Conservation (phyloP, 805 yeast species). For the Wickerhamomyces tratensis region DNA sequence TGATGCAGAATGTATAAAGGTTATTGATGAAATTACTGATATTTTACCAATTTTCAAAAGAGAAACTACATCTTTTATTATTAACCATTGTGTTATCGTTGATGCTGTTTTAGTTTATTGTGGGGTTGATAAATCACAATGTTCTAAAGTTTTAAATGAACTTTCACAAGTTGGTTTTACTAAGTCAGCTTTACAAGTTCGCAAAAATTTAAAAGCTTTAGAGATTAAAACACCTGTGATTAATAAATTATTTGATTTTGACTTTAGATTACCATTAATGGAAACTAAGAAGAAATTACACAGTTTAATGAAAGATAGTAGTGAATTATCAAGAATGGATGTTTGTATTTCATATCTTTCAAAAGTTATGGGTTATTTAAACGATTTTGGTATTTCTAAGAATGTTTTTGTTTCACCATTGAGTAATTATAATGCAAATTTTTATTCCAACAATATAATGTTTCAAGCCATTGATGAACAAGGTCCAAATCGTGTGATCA, state of each 20-base stretch:
- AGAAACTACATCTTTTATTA: slow-evolving; percentile 44
- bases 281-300: slow-evolving; percentile 49
- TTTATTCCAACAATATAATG: slow-evolving; percentile 77
- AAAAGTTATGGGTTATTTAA: slow-evolving; percentile 44
- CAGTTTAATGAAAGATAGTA: slow-evolving; percentile 68
- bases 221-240: background rate
- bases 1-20: slow-evolving; percentile 86
- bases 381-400: slow-evolving; percentile 48
- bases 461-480: slow-evolving; percentile 76
- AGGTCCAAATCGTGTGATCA: slow-evolving; percentile 32
- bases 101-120: slow-evolving; percentile 75
- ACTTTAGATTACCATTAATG: background rate
- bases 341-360: slow-evolving; percentile 52
- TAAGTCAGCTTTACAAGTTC: slow-evolving; percentile 49
- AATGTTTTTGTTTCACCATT: slow-evolving; percentile 67
- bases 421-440: slow-evolving; percentile 72
- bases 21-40: slow-evolving; percentile 62
- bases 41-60: slow-evolving; percentile 59
- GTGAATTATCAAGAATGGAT: slow-evolving; percentile 49
- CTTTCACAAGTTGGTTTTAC: slow-evolving; percentile 73
- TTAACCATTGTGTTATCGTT: slow-evolving; percentile 77
- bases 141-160: slow-evolving; percentile 55
- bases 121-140: slow-evolving; percentile 66
- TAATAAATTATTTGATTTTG: background rate
- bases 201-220: slow-evolving; percentile 13